Evolutionary conservation across 352 stramenopile genomes (phyloP).

Genomic region (Phytophthora kernoviae): DNA sequence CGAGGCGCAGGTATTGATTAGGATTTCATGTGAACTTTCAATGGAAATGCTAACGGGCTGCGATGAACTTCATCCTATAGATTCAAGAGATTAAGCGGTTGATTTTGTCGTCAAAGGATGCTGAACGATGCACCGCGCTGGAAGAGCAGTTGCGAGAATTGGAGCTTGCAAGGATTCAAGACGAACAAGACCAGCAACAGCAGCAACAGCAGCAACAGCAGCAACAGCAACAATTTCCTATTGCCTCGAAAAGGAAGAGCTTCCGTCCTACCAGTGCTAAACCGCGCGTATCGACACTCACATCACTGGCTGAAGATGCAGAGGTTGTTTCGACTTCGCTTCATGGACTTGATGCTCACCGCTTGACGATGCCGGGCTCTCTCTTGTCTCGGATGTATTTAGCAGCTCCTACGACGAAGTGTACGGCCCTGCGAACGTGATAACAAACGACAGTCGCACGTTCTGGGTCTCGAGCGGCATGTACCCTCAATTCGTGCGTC

Average conservation of each 20-base stretch:
- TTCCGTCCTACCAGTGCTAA: conserved; percentile 73
- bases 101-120: conserved; percentile 73
- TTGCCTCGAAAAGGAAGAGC: conserved; percentile 52
- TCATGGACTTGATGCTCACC: conserved; percentile 45
- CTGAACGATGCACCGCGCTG: conserved; percentile 53
- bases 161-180: conserved; percentile 60
- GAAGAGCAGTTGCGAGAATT: conserved; percentile 76
- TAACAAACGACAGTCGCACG: conserved; percentile 53
- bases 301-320: conserved; percentile 61
- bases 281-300: conserved; percentile 58
- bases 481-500: conserved; percentile 73
- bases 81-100: conserved; percentile 81
- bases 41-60: conserved; percentile 10
- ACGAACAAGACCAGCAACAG: conserved; percentile 34
- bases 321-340: conserved; percentile 61
- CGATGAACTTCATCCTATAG: conserved; percentile 22
- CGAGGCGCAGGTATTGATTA: conserved; percentile 57
- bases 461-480: conserved; percentile 78
- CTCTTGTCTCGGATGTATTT: conserved; percentile 64
- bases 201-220: conserved; percentile 7
- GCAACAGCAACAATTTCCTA: conserved; percentile 5
- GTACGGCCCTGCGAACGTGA: conserved; percentile 52
- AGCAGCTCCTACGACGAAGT: conserved; percentile 69
- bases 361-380: conserved; percentile 34
- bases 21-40: not conserved